Evolutionary conservation across 768 basidiomycete species (phyloP), one percentile per base, ranked within the genome.

Genomic region (Hypholoma sublateritium): DNA sequence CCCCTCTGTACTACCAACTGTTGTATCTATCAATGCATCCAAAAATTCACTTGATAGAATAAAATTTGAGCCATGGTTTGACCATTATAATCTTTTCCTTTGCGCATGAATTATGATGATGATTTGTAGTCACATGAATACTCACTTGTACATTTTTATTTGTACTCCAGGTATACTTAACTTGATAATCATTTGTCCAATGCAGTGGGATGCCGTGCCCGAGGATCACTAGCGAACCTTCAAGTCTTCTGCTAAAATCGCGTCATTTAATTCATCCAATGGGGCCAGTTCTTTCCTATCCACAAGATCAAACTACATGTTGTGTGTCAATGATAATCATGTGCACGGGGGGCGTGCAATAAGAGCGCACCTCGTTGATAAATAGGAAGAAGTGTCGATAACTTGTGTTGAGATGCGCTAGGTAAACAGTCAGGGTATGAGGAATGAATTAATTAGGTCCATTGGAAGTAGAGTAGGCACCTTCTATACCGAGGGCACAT

Each of bases 381-480:
- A 98, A 98, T 42, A 98, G 78, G 77, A 98, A 92, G 78, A 99
- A 99, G 73, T 99, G 97, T 34, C 93, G 85, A 71, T 99, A 98
- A 70, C 94, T 96, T 13, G 97, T 99, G 70, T 99, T 99, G 62
- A 99, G 80, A 69, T 99, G 97, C 2, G 97, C 97, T 98, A 48
- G 17, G 28, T 41, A 43, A 42, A 48, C 2, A 43, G 24, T 59
- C 52, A 35, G n/a, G n/a, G 35, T n/a, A 46, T 39, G 6, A 37
- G 8, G 22, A 24, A 39, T 7, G 19, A 21, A 42, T 47, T 34
- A 32, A 45, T 47, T 17, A 35, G 45, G 24, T 19, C n/a, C 21
- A 39, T 37, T 14, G 36, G 21, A 32, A 19, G 16, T 39, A 36
- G 13, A 5, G 50, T 34, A 67, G 77, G 39, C 59, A 96, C 96